Base-by-base conservation (phyloP, 116 monocot genomes). In the Posidonia oceanica region DNA sequence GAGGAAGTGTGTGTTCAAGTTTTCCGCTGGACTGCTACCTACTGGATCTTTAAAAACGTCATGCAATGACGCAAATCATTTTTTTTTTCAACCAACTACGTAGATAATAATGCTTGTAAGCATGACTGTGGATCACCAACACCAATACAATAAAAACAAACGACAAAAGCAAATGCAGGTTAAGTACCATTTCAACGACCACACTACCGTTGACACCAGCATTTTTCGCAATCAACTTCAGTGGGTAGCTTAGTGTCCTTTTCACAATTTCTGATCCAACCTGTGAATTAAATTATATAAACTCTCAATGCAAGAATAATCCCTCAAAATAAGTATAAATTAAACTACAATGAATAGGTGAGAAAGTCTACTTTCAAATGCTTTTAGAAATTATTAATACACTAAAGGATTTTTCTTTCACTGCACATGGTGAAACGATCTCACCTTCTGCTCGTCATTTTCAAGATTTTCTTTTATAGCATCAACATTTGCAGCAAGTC, bases 201-300 rank as follows among this genome's bases (percentile, higher is more conserved):
- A 94, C 90, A 57, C 90, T 90, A 66, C 94, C 94, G 77, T 94
- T 90, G 42, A 88, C 87, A 42, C 94, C 94, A 67, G 94, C 88
- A 83, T 94, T 94, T 72, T 94, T 90, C 2, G 94, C 94, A 79
- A 94, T 94, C 75, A 87, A 73, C 51, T 88, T 90, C 73, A 90
- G 61, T 36, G 94, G 94, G 64, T 94, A 90, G 78, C 85, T 82
- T 52, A 94, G 75, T 59, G 94, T 90, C 66, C 90, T 81, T 74
- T 73, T 94, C 3, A 94, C 90, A 52, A 52, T 94, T 44, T 90
- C 90, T 13, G 88, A 83, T 11, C 94, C 94, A 36, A 90, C 84
- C 93, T 93, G 77, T 56, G 37, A 48, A 16, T 4, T 39, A 39
- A 1, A 29, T 36, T 54, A 53, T 14, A 7, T 3, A 3, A 3